Conservation (phyloP, 352 stramenopile species). For the Pythium folliculosum region DNA sequence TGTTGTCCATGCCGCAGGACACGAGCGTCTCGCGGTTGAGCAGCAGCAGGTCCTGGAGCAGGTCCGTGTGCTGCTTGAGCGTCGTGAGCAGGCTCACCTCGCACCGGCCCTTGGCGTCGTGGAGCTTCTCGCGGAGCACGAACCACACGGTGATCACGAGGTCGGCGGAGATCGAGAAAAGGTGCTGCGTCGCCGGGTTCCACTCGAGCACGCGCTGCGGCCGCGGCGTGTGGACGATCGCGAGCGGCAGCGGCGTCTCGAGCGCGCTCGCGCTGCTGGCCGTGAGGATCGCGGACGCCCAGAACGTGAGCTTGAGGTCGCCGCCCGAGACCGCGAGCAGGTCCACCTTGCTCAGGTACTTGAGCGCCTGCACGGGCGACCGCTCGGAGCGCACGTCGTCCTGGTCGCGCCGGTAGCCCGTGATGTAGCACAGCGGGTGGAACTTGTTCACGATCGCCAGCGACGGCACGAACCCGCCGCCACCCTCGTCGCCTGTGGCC, state of each 20-base stretch:
- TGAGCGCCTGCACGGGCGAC: conserved; percentile 72
- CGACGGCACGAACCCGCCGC: conserved; percentile 36
- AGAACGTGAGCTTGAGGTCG: conserved; percentile 82
- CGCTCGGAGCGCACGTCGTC: conserved; percentile 76
- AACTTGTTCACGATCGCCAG: conserved; percentile 69
- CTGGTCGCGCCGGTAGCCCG: conserved; percentile 73
- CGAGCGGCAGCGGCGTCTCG: conserved; percentile 63
- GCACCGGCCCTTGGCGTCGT: conserved; percentile 41
- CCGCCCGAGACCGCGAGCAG: conserved; percentile 69
- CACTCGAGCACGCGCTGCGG: conserved; percentile 77
- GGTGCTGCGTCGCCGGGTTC: conserved; percentile 45
- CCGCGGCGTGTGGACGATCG: conserved; percentile 61
- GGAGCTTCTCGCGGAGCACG: conserved; percentile 40
- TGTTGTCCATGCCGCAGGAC: conserved; percentile 76
- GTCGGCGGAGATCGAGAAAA: conserved; percentile 79
- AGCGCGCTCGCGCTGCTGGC: conserved; percentile 59
- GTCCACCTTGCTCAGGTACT: conserved; percentile 62
- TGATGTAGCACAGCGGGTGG: conserved; percentile 68
- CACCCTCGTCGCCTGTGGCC: too few species aligned
- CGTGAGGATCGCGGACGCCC: conserved; percentile 62
- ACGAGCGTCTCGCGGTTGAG: conserved; percentile 71
- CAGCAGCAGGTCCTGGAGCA: conserved; percentile 72
- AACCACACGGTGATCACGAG: conserved; percentile 67
- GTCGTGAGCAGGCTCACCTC: conserved; percentile 54
- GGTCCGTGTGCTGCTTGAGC: conserved; percentile 68